Conservation (phyloP, 2,329 filamentous ascomycete species). For the Apiospora kogelbergensis region DNA sequence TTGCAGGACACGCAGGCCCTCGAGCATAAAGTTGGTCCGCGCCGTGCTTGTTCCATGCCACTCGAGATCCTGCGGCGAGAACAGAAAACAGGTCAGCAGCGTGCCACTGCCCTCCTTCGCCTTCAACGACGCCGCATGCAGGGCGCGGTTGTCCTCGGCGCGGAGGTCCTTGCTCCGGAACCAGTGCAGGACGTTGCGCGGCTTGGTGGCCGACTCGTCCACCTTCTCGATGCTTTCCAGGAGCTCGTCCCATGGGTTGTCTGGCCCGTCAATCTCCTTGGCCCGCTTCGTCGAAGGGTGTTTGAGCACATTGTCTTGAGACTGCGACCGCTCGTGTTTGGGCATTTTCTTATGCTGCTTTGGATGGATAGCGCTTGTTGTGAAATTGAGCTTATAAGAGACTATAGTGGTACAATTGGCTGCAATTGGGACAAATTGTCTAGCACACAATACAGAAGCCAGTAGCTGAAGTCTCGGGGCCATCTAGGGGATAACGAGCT, state of each 20-base stretch:
- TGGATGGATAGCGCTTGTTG: not conserved
- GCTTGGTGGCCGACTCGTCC: not conserved
- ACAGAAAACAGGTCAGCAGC: conserved; percentile 24
- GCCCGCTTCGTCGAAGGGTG: conserved; percentile 27
- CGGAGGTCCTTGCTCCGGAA: conserved; percentile 26
- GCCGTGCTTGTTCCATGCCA: conserved; percentile 26
- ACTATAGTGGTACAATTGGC: not conserved
- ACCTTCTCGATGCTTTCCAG: conserved; percentile 13
- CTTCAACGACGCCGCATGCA: conserved; percentile 21
- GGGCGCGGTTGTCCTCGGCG: conserved; percentile 23
- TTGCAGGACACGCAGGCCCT: conserved; percentile 20
- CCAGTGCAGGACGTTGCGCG: conserved; percentile 22
- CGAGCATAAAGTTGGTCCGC: conserved; percentile 24
- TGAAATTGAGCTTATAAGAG: not conserved
- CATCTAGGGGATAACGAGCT: not conserved
- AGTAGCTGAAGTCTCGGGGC: not conserved
- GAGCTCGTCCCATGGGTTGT: conserved; percentile 20
- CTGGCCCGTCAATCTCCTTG: conserved; percentile 23
- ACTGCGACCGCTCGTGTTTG: conserved; percentile 21
- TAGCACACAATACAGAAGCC: not conserved
- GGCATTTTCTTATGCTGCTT: not conserved
- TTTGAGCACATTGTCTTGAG: conserved; percentile 22
- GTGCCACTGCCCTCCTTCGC: conserved; percentile 15
- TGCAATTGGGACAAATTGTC: not conserved
- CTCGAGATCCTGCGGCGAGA: conserved; percentile 23